A percentile compares a stretch with the other conserved stretches of the same genome.
These are phyloP conservation scores for Trichoderma erinaceum DNA, from an alignment of 495 filamentous ascomycete species.

Conservation along the genomic window DNA sequence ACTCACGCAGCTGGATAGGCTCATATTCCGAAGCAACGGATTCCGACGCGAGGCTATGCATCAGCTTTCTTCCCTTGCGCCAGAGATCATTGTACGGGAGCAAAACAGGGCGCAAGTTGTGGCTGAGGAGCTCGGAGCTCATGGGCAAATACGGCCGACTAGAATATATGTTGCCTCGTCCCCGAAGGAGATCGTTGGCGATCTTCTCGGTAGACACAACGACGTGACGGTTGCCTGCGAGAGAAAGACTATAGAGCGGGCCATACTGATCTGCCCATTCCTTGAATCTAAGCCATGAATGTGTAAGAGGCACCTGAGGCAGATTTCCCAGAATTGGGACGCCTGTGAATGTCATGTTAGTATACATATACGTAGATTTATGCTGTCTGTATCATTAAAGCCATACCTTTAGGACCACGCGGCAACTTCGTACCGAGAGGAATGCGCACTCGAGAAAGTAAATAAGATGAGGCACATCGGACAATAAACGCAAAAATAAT, in stretches of 20 bases:
- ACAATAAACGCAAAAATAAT: background rate
- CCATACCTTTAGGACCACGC: background rate
- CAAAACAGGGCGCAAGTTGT: background rate
- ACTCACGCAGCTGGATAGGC: background rate
- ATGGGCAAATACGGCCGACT: background rate
- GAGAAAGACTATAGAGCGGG: background rate
- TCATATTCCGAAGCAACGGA: background rate
- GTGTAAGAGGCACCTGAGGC: background rate
- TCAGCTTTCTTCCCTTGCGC: background rate
- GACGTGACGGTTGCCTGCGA: background rate
- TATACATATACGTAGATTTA: background rate
- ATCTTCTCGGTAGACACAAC: background rate
- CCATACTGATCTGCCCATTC: background rate
- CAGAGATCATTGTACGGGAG: background rate
- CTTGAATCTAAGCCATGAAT: background rate
- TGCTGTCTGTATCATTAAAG: background rate
- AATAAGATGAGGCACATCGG: background rate
- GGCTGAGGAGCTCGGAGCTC: background rate
- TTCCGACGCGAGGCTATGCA: background rate
- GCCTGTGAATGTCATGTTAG: background rate
- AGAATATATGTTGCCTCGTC: background rate
- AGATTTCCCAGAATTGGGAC: background rate
- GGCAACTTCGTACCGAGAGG: background rate
- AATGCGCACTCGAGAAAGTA: background rate
- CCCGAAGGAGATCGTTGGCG: background rate